Base-by-base conservation (phyloP, 2,329 filamentous ascomycete species). In the Coniochaeta sp. region DNA sequence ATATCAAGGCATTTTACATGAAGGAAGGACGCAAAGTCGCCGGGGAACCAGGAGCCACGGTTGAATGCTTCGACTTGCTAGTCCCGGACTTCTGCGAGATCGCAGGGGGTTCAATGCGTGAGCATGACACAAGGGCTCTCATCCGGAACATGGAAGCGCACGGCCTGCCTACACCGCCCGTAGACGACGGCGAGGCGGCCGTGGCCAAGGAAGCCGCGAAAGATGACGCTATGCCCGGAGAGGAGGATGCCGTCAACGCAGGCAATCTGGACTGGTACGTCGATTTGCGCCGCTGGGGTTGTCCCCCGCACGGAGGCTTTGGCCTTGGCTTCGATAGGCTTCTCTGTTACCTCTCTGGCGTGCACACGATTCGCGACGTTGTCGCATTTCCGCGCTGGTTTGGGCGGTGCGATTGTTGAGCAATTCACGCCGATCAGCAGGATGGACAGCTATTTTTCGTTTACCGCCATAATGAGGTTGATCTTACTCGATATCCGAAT, bases 291-390 rank as follows among this genome's bases (percentile, higher is more conserved):
- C 87, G 89, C 65, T 97, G 91, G 84, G 93, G 93, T n/a, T 93
- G 89, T 66, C 90, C 91, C 60, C 91, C 91, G 38, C 93, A 96
- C 68, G 93, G 93, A 47, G 93, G 93, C 1, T 97, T 96, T 71
- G 93, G 93, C 2, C 73, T 97, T 60, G 93, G 93, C 9, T 96
- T 96, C 70, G 93, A 97, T 78, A 85, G 93, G 59, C 81, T 96
- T 64, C 74, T 96, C 66, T 88, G 89, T 69, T 96, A 96, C 75
- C 79, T 97, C 59, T 85, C 89, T 34, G 92, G 92, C 10, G 86
- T 93, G 42, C 82, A 85, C 64, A 96, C 90, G 67, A 85, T 97
- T 68, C 85, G 91, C 70, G 93, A 97, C 73, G 84, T 92, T 26
- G 89, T 96, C 59, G 84, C 90, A 30, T 97, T 96, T 70, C 93